phyloP scores from a whole-genome alignment of 169 alveolate species.

The Amoebophrya sp. region DNA sequence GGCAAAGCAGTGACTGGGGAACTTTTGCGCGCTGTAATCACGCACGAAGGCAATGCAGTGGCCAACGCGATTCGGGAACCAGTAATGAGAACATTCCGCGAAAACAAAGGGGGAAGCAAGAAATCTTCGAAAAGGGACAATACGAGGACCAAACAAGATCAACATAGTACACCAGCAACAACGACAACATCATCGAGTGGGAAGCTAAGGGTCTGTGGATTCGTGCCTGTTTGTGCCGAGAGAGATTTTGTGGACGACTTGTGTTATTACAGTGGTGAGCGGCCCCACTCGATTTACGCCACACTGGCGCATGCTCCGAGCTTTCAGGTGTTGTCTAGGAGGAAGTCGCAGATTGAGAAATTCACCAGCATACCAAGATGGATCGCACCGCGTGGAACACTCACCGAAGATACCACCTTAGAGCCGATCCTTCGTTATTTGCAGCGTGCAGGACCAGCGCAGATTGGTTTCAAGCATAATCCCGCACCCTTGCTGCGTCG shows the following conservation, averaged over 20 bases:
- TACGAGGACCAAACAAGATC: background rate
- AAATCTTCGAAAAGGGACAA: background rate
- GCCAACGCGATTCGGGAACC: background rate
- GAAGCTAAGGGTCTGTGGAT: background rate
- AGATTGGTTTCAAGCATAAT: background rate
- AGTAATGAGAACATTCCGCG: background rate
- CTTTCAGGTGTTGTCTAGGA: background rate
- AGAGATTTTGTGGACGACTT: background rate
- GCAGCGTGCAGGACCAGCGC: background rate
- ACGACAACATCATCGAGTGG: background rate
- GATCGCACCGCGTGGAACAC: background rate
- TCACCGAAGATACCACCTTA: background rate
- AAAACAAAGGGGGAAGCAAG: background rate
- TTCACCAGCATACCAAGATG: background rate
- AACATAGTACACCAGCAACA: background rate
- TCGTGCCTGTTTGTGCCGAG: background rate
- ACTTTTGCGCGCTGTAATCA: background rate
- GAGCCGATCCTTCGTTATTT: background rate
- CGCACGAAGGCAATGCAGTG: background rate
- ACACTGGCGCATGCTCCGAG: background rate
- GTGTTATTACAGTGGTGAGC: background rate
- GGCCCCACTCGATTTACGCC: background rate
- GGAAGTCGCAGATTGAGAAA: background rate
- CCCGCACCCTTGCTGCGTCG: background rate
- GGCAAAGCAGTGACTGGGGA: no score